Base-by-base conservation (phyloP, 164 flowering plant species). In the Macadamia tetraphylla region DNA sequence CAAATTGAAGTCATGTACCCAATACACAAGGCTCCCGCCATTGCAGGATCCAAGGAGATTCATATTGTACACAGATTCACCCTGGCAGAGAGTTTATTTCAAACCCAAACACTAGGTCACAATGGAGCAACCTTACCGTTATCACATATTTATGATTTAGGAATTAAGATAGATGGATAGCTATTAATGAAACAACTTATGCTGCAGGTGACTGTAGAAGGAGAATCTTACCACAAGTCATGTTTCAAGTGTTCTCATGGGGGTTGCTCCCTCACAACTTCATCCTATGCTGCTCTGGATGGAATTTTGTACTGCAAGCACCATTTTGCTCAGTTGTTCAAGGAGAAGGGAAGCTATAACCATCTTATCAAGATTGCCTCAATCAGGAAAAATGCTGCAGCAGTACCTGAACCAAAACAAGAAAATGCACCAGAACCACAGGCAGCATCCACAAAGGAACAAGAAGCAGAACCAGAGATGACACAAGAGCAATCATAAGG, bases 311-410 rank as follows among this genome's bases (percentile, higher is more conserved):
- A 83, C 65, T 83, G 84, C 80, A 83, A 81, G 70, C 79, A 65
- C 73, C 86, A 83, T 69, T 81, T 81, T 62, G 64, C 83, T 13
- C 86, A 81, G 40, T 61, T 83, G 58, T 83, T 83, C 78, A 83
- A 74, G 73, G 84, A 81, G 78, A 81, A 81, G 55, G 86, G 86
- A 0, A 77, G 67, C 77, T 83, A 77, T 62, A 79, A 62, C 40
- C 79, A 79, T 63, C 67, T 81, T 60, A 63, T 67, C 56, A 64
- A 78, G 67, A 15, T 60, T 18, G 78, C 81, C 32, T 60, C 81
- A 3, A 40, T 67, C 43, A 79, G 60, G 76, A 69, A 63, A 17
- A 72, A 65, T 56, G 23, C 60, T 1, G 46, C 66, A 64, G 42
- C 43, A 48, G 31, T 8, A 18, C 15, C 69, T 13, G 67, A 59